Base-by-base conservation (phyloP, 2,329 filamentous ascomycete species). In the Microcera coccophila region DNA sequence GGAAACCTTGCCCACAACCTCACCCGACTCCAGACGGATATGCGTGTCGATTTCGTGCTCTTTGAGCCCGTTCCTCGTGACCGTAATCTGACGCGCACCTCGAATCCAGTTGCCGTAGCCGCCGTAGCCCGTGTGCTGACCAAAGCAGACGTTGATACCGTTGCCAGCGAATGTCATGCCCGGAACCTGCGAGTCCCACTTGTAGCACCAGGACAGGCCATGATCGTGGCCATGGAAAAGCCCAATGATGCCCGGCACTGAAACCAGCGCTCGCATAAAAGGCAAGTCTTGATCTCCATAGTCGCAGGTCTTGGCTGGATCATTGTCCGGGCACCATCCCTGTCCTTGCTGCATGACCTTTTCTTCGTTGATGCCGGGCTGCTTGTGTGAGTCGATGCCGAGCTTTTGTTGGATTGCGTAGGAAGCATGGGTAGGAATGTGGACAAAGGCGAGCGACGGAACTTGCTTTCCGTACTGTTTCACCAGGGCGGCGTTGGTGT, bases 211-310 rank as follows among this genome's bases (percentile, higher is more conserved):
- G 2, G 75, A 73, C 46, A 79, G 69, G 1, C 76, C 77, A 45
- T 87, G 84, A 50, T 86, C 81, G 48, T 88, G 84, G 0, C 82
- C 84, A 4, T 72, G 74, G 60, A 85, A 83, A 4, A 84, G 54
- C 1, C 67, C 78, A 34, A 80, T 71, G 12, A 85, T 51, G 0
- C 80, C 79, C 0, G 66, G 59, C 0, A 76, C 81, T 0, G 71
- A 62, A 0, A 74, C 64, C 3, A 87, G 55, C 0, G 81, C 80
- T 42, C 73, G 56, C 79, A 86, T 84, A 48, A 26, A 26, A 0
- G 71, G 68, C 0, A 68, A 59, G 43, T 85, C 82, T 31, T 81
- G 68, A 4, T 66, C 65, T 2, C 72, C 71, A 55, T 74, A 70
- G 1, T 28, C 29, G 45, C 71, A 75, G 5, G 31, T 68, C 16